These are phyloP conservation scores for Pseudonectria buxi DNA, from an alignment of 2,329 filamentous ascomycete species.

Conservation along the genomic window DNA sequence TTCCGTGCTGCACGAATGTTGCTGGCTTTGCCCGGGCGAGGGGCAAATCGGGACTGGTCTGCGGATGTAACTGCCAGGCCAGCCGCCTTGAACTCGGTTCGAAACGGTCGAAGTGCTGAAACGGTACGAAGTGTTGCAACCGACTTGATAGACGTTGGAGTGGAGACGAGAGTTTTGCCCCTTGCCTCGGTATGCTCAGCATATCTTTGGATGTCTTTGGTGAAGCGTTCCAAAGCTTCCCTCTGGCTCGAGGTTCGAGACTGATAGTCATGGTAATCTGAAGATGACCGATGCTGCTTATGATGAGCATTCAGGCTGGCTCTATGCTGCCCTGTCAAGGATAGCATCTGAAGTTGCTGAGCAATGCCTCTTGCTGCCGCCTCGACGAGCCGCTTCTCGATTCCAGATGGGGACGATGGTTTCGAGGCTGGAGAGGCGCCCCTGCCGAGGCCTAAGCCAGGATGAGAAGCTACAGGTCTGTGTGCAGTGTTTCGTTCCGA, in stretches of 20 bases:
- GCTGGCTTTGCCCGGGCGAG: slow-evolving; percentile 5
- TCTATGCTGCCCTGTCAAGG: slow-evolving; percentile 14
- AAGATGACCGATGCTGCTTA: slow-evolving; percentile 1
- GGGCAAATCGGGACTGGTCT: slow-evolving; percentile 30
- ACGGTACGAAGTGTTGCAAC: slow-evolving; percentile 44
- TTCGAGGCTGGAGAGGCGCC: slow-evolving; percentile 7
- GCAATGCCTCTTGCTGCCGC: slow-evolving; percentile 38
- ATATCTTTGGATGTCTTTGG: slow-evolving; percentile 24
- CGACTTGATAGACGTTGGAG: slow-evolving; percentile 34
- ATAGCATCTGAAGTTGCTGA: slow-evolving; percentile 38
- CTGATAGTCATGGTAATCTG: slow-evolving; percentile 6
- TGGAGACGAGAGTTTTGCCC: slow-evolving; percentile 32
- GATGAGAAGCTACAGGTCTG: too few species aligned
- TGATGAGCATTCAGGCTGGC: background rate
- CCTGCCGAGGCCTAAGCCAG: background rate
- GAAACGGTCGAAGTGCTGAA: slow-evolving; percentile 46
- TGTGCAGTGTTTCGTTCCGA: background rate
- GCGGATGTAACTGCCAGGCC: slow-evolving; percentile 51
- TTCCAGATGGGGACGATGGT: slow-evolving; percentile 23
- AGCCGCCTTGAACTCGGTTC: slow-evolving; percentile 44
- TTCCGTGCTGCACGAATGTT: slow-evolving; percentile 5
- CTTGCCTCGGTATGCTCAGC: slow-evolving; percentile 29
- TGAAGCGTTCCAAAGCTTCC: slow-evolving; percentile 33
- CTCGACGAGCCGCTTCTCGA: slow-evolving; percentile 36
- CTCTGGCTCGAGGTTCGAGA: slow-evolving; percentile 39